Percentiles rank a stretch among this genome's conserved stretches.
These are phyloP conservation scores for Sarocladium kiliense DNA, from an alignment of 2,329 filamentous ascomycete genomes.

Conservation along the genomic window DNA sequence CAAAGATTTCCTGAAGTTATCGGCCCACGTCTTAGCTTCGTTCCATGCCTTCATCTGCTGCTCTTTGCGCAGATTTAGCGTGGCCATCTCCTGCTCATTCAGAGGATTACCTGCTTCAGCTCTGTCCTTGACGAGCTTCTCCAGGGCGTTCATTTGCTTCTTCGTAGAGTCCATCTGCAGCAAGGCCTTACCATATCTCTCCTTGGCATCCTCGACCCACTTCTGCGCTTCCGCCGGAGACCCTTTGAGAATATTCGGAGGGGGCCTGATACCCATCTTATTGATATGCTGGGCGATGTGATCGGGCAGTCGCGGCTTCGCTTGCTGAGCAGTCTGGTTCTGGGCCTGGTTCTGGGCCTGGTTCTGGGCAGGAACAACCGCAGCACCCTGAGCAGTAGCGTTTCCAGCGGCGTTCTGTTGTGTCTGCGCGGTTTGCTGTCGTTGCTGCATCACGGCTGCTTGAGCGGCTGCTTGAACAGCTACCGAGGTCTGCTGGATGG, in stretches of 20 bases:
- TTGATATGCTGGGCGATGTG: conserved; percentile 2
- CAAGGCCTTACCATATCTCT: conserved; percentile 10
- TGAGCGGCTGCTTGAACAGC: background rate
- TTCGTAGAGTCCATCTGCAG: conserved; percentile 10
- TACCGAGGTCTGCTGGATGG: conserved; percentile 2
- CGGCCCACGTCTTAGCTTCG: conserved; percentile 10
- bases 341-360: background rate
- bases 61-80: conserved; percentile 9
- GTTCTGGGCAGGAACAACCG: background rate
- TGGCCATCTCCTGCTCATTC: conserved; percentile 10
- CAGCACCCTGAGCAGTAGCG: background rate
- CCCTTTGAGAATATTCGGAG: background rate
- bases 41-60: conserved; percentile 7
- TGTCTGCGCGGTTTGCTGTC: conserved; percentile 29
- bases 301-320: background rate
- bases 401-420: conserved; percentile 4
- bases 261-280: background rate
- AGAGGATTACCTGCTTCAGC: conserved; percentile 8
- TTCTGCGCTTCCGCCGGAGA: conserved; percentile 7
- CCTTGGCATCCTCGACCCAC: conserved; percentile 9
- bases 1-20: conserved; percentile 9
- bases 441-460: conserved; percentile 12
- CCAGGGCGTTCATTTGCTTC: conserved; percentile 8
- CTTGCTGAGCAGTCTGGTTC: background rate
- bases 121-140: conserved; percentile 6